Percentiles rank a stretch among this genome's conserved stretches.
phyloP scores from a whole-genome alignment of 2,329 filamentous ascomycete species.

The Colletotrichum filicis region DNA sequence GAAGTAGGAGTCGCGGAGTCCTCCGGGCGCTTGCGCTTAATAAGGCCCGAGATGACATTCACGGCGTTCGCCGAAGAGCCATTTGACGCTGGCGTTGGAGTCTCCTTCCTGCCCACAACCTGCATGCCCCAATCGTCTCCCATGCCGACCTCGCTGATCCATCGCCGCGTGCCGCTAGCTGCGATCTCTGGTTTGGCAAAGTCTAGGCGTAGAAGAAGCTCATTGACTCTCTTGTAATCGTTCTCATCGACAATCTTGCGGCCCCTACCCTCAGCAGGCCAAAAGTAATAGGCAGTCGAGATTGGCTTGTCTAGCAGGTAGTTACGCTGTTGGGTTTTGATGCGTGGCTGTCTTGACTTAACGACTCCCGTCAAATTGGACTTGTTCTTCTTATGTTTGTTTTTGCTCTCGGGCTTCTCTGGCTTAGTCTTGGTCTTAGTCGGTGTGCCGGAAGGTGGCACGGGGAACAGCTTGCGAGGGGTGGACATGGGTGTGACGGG shows the following conservation, averaged over 20 bases:
- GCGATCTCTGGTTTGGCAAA: slow-evolving; percentile 75
- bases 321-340: slow-evolving; percentile 69
- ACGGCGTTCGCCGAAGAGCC: slow-evolving; percentile 40
- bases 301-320: slow-evolving; percentile 61
- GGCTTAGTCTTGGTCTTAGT: slow-evolving; percentile 51
- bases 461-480: slow-evolving; percentile 46
- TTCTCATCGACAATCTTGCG: slow-evolving; percentile 71
- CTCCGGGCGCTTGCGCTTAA: slow-evolving; percentile 58
- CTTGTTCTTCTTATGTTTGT: slow-evolving; percentile 56
- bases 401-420: slow-evolving; percentile 38
- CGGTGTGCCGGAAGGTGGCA: slow-evolving; percentile 2
- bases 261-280: slow-evolving; percentile 72
- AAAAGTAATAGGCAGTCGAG: slow-evolving; percentile 71
- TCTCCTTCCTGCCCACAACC: slow-evolving; percentile 56
- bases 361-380: slow-evolving; percentile 69
- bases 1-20: slow-evolving; percentile 22
- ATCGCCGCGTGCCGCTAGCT: slow-evolving; percentile 72
- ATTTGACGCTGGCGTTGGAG: slow-evolving; percentile 31
- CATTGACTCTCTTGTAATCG: slow-evolving; percentile 74
- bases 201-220: slow-evolving; percentile 78
- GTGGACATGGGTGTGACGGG: slow-evolving; percentile 46
- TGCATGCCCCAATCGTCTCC: slow-evolving; percentile 63
- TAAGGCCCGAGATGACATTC: slow-evolving; percentile 60
- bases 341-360: slow-evolving; percentile 69
- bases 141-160: slow-evolving; percentile 74